These are phyloP conservation scores for Vigna hirtella DNA, from an alignment of 306 rosid genomes.

Conservation along the genomic window DNA sequence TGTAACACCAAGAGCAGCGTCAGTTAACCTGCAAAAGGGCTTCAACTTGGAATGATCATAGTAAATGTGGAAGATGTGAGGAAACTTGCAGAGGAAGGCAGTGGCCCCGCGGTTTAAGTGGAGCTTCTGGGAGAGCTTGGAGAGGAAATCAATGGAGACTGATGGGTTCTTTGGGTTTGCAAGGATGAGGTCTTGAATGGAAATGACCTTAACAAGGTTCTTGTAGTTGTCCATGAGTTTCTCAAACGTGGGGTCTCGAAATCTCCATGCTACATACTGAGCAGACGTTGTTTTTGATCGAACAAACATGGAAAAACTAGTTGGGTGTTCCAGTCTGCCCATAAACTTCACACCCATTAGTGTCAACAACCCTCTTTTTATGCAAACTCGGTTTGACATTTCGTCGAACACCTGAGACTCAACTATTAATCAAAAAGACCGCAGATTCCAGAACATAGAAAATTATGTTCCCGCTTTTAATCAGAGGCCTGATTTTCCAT, in stretches of 20 bases:
- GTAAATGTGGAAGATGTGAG: slow-evolving; percentile 79
- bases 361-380: slow-evolving; percentile 6
- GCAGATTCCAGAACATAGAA: no score
- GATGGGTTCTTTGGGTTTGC: slow-evolving; percentile 68
- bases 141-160: slow-evolving; percentile 80
- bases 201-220: slow-evolving; percentile 74
- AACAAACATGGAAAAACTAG: slow-evolving; percentile 36
- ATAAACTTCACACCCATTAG: slow-evolving; percentile 49
- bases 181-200: slow-evolving; percentile 86
- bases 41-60: slow-evolving; percentile 69
- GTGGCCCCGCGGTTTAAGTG: slow-evolving; percentile 84
- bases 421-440: neutral
- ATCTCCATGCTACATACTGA: slow-evolving; percentile 74
- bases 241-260: slow-evolving; percentile 91
- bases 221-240: slow-evolving; percentile 90
- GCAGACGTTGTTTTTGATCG: slow-evolving; percentile 75
- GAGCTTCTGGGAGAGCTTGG: slow-evolving; percentile 81
- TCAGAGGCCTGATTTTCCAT: slow-evolving; percentile 58
- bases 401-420: slow-evolving; percentile 47
- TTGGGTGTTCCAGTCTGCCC: slow-evolving; percentile 44
- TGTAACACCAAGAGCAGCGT: slow-evolving; percentile 59
- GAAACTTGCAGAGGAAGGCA: slow-evolving; percentile 79
- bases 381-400: slow-evolving; percentile 46
- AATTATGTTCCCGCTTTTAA: no score
- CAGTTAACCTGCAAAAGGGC: slow-evolving; percentile 72